Evolutionary conservation across 2,329 filamentous ascomycete species (phyloP).

Genomic region (Aaosphaeria pasadenensis): DNA sequence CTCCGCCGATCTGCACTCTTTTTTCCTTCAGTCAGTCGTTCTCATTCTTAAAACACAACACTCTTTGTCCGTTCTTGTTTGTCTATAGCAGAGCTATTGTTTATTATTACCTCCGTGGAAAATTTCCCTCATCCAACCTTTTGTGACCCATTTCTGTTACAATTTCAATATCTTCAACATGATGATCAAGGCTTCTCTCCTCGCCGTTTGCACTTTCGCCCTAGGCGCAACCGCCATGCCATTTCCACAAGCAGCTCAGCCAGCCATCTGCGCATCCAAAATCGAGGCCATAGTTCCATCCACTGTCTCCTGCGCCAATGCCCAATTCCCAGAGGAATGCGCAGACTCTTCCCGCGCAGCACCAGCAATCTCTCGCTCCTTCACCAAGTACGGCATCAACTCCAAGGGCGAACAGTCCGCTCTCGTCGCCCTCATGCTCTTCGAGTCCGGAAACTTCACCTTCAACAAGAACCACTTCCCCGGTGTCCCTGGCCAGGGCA

Average conservation of each 20-base stretch:
- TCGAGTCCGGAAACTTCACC: slow-evolving; percentile 67
- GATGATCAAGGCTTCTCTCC: neutral
- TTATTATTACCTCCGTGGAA: too few relatives aligned
- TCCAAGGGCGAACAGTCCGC: slow-evolving; percentile 63
- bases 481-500: slow-evolving; percentile 67
- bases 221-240: neutral
- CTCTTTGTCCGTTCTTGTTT: too few relatives aligned
- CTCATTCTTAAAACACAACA: too few relatives aligned
- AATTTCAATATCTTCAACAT: neutral
- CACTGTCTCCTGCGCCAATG: slow-evolving; percentile 52
- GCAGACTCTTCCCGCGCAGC: slow-evolving; percentile 56
- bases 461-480: slow-evolving; percentile 66
- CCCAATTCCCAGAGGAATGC: slow-evolving; percentile 57
- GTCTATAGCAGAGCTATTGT: too few relatives aligned
- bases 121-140: too few relatives aligned
- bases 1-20: too few relatives aligned
- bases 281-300: slow-evolving; percentile 57
- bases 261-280: slow-evolving; percentile 17
- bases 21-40: too few relatives aligned
- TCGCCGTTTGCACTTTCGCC: neutral
- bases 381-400: slow-evolving; percentile 57
- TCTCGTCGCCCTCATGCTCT: slow-evolving; percentile 66
- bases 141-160: too few relatives aligned
- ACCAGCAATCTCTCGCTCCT: slow-evolving; percentile 53
- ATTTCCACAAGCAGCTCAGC: neutral